Evolutionary conservation across 495 filamentous ascomycete genomes (phyloP).

Genomic region (Talaromyces proteolyticus): DNA sequence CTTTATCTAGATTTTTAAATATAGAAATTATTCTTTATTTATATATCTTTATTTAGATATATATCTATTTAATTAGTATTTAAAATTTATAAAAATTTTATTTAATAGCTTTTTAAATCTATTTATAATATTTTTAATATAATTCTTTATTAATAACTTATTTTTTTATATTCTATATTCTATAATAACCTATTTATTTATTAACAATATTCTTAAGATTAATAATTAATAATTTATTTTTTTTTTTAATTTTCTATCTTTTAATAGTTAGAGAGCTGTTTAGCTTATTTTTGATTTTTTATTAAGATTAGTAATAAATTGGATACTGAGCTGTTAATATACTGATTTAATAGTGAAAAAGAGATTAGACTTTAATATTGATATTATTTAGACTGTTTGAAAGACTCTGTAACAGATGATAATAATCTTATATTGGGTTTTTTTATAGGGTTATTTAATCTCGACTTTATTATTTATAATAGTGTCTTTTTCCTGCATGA

Average conservation of each 20-base stretch:
- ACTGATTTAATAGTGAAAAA: slow-evolving; percentile 1
- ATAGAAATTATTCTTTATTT: slow-evolving; percentile 1
- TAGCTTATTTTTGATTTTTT: neutral
- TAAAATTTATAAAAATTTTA: neutral
- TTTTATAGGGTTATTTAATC: neutral
- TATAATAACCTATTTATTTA: neutral
- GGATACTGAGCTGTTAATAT: neutral
- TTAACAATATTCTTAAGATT: too few species aligned
- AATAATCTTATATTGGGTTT: too few species aligned
- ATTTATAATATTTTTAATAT: too few species aligned
- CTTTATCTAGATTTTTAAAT: neutral
- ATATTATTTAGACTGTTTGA: too few species aligned
- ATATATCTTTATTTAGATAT: too few species aligned
- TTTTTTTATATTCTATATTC: neutral
- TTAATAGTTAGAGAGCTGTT: slow-evolving; percentile 1
- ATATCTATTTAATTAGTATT: too few species aligned
- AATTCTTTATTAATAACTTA: neutral
- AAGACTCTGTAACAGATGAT: too few species aligned
- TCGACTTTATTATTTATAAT: neutral
- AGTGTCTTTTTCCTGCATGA: neutral
- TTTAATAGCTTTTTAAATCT: too few species aligned
- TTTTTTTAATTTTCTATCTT: neutral
- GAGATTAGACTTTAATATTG: neutral
- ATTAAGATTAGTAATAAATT: neutral
- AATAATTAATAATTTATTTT: neutral